Evolutionary conservation across 257 asterid species (phyloP).

Genomic region (Solanum pimpinellifolium): DNA sequence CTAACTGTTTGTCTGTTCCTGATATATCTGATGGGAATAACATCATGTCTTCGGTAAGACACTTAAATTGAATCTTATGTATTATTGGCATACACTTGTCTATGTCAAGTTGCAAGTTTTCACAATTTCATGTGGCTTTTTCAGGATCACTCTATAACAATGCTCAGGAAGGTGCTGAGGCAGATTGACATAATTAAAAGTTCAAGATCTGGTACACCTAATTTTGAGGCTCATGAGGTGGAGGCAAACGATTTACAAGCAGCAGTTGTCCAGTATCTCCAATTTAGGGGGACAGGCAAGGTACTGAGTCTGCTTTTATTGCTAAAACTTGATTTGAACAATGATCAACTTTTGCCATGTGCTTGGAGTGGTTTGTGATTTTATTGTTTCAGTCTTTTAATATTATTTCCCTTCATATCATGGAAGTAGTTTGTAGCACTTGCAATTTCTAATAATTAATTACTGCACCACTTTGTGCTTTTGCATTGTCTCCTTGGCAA

Average conservation of each 20-base stretch:
- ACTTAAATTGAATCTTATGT: background rate
- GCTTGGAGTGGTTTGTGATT: background rate
- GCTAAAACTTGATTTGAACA: background rate
- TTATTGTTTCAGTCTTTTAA: background rate
- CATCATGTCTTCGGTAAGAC: slow-evolving; percentile 76
- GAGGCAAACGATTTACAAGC: slow-evolving; percentile 85
- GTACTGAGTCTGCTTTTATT: slow-evolving; percentile 22
- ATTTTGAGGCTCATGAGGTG: slow-evolving; percentile 80
- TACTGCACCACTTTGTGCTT: background rate
- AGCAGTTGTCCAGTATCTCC: slow-evolving; percentile 73
- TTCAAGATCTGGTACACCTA: slow-evolving; percentile 86
- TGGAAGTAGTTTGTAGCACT: background rate
- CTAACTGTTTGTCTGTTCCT: slow-evolving; percentile 93
- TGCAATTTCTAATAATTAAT: background rate
- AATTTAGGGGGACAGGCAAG: slow-evolving; percentile 90
- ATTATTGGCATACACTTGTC: slow-evolving; percentile 12
- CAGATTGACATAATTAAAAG: slow-evolving; percentile 75
- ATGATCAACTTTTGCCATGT: background rate
- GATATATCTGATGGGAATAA: slow-evolving; percentile 90
- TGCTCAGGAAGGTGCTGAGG: slow-evolving; percentile 79
- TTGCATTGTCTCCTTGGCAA: background rate
- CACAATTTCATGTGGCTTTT: slow-evolving; percentile 6
- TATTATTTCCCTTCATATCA: background rate
- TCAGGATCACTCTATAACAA: slow-evolving; percentile 80
- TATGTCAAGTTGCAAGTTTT: background rate